Base-by-base conservation (phyloP, 257 asterid genomes). In the Mentha longifolia region DNA sequence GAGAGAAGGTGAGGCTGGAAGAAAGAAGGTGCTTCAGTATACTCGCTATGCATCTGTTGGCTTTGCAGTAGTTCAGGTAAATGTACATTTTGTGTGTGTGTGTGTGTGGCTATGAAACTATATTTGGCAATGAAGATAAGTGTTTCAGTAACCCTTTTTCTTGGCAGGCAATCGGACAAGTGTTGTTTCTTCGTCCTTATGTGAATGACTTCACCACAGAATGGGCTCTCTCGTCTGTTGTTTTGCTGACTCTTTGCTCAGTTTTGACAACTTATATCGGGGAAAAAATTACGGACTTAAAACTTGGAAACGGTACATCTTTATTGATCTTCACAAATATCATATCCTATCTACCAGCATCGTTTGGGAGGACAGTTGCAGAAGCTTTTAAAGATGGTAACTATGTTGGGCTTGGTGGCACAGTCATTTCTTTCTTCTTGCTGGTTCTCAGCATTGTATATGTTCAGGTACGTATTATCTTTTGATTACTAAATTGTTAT, bases 11-110 rank as follows among this genome's bases (percentile, higher is more conserved):
- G 99, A 91, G 77, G 98, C 99, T 57, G 99, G 99, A 68, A 75
- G 99, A 82, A 94, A 94, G 87, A 91, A 91, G 86, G 86, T 94
- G 52, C 83, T 89, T 67, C 98, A 94, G 85, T 94, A 94, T 76
- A 94, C 99, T 74, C 99, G 99, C 67, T 94, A 94, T 82, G 99
- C 99, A 17, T 94, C 99, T 6, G 98, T 94, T 83, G 99, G 97
- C 68, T 94, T 94, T 81, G 99, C 99, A 12, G 42, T 86, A 35
- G 98, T 94, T 74, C 99, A 94, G 98, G 98, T 94, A 84, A 59
- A 47, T 65, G 54, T 49, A 20, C 19, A 60, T 25, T 25, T 28
- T 63, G 47, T 13, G 10, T 61, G 66, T 61, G 43, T 61, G 49
- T 60, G 20, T 61, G 57, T 14, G 19, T 31, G 41, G 12, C 37